These are phyloP conservation scores for Malbranchea zuffiana DNA, from an alignment of 2,329 filamentous ascomycete species.

Conservation along the genomic window DNA sequence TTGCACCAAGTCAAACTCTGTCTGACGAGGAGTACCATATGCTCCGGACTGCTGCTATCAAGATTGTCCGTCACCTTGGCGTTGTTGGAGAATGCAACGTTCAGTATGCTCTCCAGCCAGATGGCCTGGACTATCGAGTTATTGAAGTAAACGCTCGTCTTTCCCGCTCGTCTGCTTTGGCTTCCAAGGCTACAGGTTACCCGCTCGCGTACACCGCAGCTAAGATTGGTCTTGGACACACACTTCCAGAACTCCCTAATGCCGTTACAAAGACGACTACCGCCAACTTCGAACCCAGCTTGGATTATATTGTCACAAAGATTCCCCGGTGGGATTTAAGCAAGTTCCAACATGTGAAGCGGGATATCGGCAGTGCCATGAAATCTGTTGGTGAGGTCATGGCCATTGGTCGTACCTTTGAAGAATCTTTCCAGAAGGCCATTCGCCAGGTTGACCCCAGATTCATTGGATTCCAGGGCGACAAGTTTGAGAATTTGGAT, in stretches of 20 bases:
- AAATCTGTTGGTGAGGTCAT: constrained; percentile 99
- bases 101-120: constrained; percentile 91
- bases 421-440: constrained; percentile 98
- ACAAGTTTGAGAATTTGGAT: constrained; percentile 87
- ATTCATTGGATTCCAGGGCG: constrained; percentile 88
- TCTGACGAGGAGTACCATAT: constrained; percentile 99
- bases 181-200: constrained; percentile 96
- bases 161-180: constrained; percentile 89
- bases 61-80: constrained; percentile 92
- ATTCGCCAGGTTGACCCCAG: constrained; percentile 92
- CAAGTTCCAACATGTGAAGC: constrained; percentile 98
- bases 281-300: constrained; percentile 93
- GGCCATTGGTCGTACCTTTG: constrained; percentile 96
- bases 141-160: constrained; percentile 99
- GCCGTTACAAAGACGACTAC: constrained; percentile 98
- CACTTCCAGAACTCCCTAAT: constrained; percentile 87
- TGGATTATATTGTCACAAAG: constrained; percentile 98
- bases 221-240: constrained; percentile 95
- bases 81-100: constrained; percentile 99
- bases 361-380: constrained; percentile 95
- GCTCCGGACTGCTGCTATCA: constrained; percentile 94
- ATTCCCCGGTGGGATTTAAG: constrained; percentile 96
- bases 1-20: constrained; percentile 90
- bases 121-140: constrained; percentile 94
- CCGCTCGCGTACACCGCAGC: constrained; percentile 94